Conservation (phyloP, 2,329 filamentous ascomycete genomes). For the Neonectria hederae region DNA sequence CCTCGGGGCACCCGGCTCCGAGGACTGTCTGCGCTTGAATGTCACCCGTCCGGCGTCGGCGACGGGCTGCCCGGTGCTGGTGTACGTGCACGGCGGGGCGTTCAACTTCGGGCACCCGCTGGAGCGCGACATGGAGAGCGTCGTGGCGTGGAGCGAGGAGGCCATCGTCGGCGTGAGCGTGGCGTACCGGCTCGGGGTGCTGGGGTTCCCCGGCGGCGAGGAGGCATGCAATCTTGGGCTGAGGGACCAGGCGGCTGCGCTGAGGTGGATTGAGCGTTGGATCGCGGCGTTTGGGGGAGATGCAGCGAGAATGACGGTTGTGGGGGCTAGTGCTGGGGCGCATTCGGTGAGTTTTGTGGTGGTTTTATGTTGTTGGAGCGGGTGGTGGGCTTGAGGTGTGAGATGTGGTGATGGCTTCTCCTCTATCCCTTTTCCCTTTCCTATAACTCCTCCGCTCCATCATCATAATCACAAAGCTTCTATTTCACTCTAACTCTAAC, state of each 20-base stretch:
- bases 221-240: conserved; percentile 72
- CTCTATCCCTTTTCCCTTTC: no score
- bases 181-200: conserved; percentile 71
- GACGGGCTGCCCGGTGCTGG: conserved; percentile 55
- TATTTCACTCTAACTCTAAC: no score
- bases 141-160: conserved; percentile 63
- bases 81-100: conserved; percentile 71
- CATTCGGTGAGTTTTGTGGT: conserved; percentile 61
- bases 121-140: conserved; percentile 68
- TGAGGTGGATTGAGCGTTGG: conserved; percentile 70
- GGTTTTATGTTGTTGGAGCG: conserved; percentile 22
- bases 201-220: conserved; percentile 71
- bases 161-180: conserved; percentile 68
- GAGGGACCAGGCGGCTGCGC: conserved; percentile 66
- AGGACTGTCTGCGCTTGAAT: conserved; percentile 65
- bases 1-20: conserved; percentile 33
- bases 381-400: no score
- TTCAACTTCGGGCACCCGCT: conserved; percentile 65
- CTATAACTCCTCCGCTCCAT: not conserved
- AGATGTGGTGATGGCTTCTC: not conserved
- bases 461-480: not conserved
- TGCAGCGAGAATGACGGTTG: conserved; percentile 64
- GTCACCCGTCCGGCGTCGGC: conserved; percentile 54
- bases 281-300: conserved; percentile 70
- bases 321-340: conserved; percentile 69